These are phyloP conservation scores for Microdochium trichocladiopsis DNA, from an alignment of 2,329 filamentous ascomycete genomes.

Conservation along the genomic window DNA sequence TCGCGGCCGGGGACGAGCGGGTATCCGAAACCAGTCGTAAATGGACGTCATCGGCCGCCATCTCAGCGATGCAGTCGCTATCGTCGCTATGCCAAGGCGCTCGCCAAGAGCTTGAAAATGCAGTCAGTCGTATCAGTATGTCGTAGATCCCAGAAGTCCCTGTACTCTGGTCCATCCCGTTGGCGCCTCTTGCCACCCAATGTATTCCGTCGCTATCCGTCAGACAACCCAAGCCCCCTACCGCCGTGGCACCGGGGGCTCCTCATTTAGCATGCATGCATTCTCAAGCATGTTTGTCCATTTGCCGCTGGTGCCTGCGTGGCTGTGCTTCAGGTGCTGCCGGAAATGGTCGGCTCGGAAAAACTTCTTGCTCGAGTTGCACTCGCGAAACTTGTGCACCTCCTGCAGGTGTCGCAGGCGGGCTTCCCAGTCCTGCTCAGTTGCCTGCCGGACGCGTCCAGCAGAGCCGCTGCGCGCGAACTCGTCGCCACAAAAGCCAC, in stretches of 20 bases:
- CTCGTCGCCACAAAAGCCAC: conserved; percentile 93
- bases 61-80: neutral
- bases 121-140: too few relatives aligned
- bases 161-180: neutral
- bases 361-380: conserved; percentile 98
- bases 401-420: conserved; percentile 82
- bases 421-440: conserved; percentile 81
- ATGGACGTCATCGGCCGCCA: neutral
- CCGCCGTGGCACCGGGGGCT: conserved; percentile 47
- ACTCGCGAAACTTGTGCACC: conserved; percentile 94
- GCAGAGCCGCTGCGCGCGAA: conserved; percentile 52
- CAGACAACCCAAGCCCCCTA: too few relatives aligned
- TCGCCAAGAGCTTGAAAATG: neutral
- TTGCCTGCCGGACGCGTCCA: conserved; percentile 41
- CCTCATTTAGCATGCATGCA: conserved; percentile 89
- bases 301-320: conserved; percentile 91
- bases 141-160: neutral
- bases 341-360: conserved; percentile 96
- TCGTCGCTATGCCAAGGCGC: neutral
- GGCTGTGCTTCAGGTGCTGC: conserved; percentile 96
- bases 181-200: too few relatives aligned
- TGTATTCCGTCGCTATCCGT: too few relatives aligned
- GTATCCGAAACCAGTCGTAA: neutral
- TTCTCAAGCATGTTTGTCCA: conserved; percentile 99
- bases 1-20: neutral